phyloP scores from a whole-genome alignment of 371 early-diverging fungal species.

The Dichotomocladium elegans region DNA sequence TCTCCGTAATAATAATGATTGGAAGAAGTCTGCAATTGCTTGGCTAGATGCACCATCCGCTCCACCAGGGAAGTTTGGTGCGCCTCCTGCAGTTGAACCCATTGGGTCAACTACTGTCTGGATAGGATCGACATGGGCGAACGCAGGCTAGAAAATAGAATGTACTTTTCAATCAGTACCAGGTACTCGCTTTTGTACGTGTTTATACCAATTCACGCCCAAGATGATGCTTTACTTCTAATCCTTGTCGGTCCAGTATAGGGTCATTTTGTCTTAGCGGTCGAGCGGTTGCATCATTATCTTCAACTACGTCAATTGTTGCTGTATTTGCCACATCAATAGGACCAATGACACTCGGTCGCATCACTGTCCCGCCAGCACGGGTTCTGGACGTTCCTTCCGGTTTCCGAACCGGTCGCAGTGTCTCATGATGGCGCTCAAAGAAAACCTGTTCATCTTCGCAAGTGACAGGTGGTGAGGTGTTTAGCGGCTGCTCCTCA shows the following conservation, averaged over 20 bases:
- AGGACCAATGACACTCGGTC: constrained; percentile 37
- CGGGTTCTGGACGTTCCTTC: constrained; percentile 16
- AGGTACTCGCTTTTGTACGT: too few relatives aligned
- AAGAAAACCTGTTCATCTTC: constrained; percentile 88
- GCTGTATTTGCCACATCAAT: constrained; percentile 22
- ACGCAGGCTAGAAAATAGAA: too few relatives aligned
- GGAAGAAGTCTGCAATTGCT: constrained; percentile 86
- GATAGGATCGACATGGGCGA: constrained; percentile 8
- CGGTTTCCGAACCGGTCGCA: constrained; percentile 38
- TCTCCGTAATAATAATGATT: constrained; percentile 76
- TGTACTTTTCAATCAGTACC: too few relatives aligned
- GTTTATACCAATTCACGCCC: too few relatives aligned
- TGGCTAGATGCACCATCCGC: constrained; percentile 54
- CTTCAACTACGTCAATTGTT: constrained; percentile 19
- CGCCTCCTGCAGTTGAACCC: constrained; percentile 10
- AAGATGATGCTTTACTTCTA: too few relatives aligned
- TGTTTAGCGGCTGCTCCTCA: constrained; percentile 33
- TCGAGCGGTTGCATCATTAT: constrained; percentile 2
- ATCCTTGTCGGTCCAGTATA: too few relatives aligned
- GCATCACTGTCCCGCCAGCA: constrained; percentile 4
- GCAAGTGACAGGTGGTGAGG: constrained; percentile 48
- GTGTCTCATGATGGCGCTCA: constrained; percentile 59
- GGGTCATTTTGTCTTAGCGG: not conserved
- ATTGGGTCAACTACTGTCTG: constrained; percentile 7
- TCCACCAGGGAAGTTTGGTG: constrained; percentile 3